Evolutionary conservation across 2,329 filamentous ascomycete genomes (phyloP).

Genomic region (Colletotrichum sp.): DNA sequence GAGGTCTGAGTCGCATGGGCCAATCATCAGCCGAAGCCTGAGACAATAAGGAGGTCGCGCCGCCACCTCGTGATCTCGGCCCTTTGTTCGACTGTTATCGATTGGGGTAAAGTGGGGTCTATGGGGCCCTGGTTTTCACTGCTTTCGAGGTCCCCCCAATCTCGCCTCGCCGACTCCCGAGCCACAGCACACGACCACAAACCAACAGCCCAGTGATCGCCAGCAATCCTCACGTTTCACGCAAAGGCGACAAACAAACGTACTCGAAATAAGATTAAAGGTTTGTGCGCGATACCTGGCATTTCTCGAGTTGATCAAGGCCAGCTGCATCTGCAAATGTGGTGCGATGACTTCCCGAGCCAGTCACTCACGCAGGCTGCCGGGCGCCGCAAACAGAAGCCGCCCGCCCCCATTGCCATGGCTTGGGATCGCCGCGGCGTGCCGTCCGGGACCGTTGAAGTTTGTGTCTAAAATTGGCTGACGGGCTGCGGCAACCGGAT

Average conservation of each 20-base stretch:
- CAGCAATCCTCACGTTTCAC: background rate
- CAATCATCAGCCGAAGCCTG: background rate
- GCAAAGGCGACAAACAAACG: background rate
- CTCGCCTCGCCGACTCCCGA: background rate
- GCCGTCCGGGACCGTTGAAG: background rate
- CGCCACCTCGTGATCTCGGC: background rate
- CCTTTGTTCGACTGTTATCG: background rate
- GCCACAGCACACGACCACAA: background rate
- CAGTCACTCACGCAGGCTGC: background rate
- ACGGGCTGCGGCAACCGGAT: background rate
- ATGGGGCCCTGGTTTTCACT: background rate
- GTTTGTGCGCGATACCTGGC: background rate
- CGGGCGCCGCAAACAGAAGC: background rate
- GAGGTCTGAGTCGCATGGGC: background rate
- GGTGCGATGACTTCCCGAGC: background rate
- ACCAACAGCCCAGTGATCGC: background rate
- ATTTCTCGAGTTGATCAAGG: background rate
- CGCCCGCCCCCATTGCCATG: background rate
- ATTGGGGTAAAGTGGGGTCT: conserved; percentile 1
- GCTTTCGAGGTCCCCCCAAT: background rate
- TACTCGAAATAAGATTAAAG: background rate
- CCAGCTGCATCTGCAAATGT: background rate
- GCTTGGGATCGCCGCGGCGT: background rate
- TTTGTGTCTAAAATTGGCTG: background rate
- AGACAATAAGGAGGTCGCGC: background rate